Evolutionary conservation across 2,329 filamentous ascomycete genomes (phyloP), one percentile per base, ranked within the genome.

Genomic region (Fusarium pilosicola): DNA sequence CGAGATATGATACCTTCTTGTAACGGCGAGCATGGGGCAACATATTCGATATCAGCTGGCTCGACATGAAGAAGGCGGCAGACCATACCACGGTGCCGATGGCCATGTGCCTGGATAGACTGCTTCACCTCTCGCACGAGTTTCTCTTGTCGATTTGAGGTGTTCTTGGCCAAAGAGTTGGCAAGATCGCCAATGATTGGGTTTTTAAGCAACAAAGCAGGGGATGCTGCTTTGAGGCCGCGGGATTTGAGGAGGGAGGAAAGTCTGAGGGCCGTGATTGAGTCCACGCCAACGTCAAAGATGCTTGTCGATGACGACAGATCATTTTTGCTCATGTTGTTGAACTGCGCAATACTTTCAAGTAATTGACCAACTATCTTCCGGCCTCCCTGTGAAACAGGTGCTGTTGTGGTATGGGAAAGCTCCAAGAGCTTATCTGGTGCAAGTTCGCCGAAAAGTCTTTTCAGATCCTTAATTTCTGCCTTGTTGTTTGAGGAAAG

Each of bases 401-500:
- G 64, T 73, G 72, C 32, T 18, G 68, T 20, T 28, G 59, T 49
- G 11, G 81, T 70, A 36, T 81, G 77, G 4, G 86, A 86, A 8
- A 93, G 81, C 3, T 82, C 82, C 70, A 94, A 90, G 26, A 97
- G 83, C 14, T 91, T 85, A 39, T 90, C 88, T 1, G 88, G 82
- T 0, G 88, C 86, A 7, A 96, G 79, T 0, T 84, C 83, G 15
- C 88, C 82, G 77, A 96, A 97, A 3, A 97, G 82, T 1, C 83
- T 81, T 65, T 88, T 91, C 6, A 98, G 83, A 41, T 86, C 85
- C 77, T 93, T 96, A 12, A 87, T 86, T 76, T 98, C 95, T 0
- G 93, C 92, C 79, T 98, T 98, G 82, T 97, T 97, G 80, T 97
- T 98, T 12, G 93, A 85, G 3, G 94, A 97, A 0, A 98, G 85